phyloP scores from a whole-genome alignment of 1,284 basidiomycete species.

The Earliella scabrosa region DNA sequence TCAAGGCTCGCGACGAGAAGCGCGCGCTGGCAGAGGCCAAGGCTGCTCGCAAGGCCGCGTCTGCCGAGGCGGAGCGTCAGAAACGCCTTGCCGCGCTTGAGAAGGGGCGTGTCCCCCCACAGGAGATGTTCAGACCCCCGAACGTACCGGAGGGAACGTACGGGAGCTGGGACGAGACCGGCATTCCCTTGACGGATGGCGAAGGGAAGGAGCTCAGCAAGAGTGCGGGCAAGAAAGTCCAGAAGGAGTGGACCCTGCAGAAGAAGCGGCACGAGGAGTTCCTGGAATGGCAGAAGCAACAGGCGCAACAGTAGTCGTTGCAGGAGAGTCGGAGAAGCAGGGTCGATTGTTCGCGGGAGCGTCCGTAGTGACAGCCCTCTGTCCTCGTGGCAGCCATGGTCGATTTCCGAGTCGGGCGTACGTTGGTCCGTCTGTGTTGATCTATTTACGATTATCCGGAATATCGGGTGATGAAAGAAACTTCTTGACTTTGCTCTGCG shows the following conservation, averaged over 20 bases:
- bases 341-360: too few species aligned
- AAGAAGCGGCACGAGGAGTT: slow-evolving; percentile 82
- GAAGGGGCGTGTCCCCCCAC: slow-evolving; percentile 79
- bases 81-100: slow-evolving; percentile 87
- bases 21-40: slow-evolving; percentile 79
- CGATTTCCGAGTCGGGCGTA: too few species aligned
- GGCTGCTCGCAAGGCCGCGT: slow-evolving; percentile 80
- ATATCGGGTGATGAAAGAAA: too few species aligned
- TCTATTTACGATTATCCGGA: too few species aligned
- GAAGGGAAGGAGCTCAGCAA: slow-evolving; percentile 90
- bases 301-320: slow-evolving; percentile 21
- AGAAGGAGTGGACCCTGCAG: slow-evolving; percentile 82
- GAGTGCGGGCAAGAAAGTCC: slow-evolving; percentile 78
- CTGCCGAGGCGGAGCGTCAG: slow-evolving; percentile 71
- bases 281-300: slow-evolving; percentile 58
- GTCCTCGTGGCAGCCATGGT: too few species aligned
- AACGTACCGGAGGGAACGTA: slow-evolving; percentile 73
- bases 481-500: too few species aligned
- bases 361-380: too few species aligned
- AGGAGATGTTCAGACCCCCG: slow-evolving; percentile 86
- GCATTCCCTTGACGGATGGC: slow-evolving; percentile 84
- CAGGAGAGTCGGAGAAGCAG: too few species aligned
- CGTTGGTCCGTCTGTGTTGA: too few species aligned
- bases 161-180: slow-evolving; percentile 82
- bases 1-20: slow-evolving; percentile 90